Evolutionary conservation across 306 rosid genomes (phyloP).

Genomic region (Glycine soja): DNA sequence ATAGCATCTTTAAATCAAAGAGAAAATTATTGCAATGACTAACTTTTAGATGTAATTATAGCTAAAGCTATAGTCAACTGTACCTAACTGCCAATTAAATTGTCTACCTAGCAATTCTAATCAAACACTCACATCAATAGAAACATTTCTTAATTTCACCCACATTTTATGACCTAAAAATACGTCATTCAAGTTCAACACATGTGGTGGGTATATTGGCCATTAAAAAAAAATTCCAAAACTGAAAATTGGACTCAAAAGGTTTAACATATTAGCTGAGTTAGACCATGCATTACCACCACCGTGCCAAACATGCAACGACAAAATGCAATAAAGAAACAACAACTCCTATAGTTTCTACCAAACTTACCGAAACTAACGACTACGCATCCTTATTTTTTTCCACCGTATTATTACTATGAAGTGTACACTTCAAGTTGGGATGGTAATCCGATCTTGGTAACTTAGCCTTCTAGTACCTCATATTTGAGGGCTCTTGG

Average conservation of each 20-base stretch:
- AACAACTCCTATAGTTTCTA: background rate
- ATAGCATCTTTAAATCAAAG: background rate
- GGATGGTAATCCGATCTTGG: too few relatives aligned
- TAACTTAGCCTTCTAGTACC: too few relatives aligned
- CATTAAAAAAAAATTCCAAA: background rate
- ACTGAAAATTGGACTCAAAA: background rate
- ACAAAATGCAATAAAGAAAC: conserved; percentile 19
- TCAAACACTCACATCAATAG: conserved; percentile 20
- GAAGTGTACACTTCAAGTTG: too few relatives aligned
- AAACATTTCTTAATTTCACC: conserved; percentile 27
- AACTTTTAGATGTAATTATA: background rate
- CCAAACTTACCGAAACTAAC: background rate
- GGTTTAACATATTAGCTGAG: conserved; percentile 1
- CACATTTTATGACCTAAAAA: conserved; percentile 15
- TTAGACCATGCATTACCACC: background rate
- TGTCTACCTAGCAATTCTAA: conserved; percentile 9
- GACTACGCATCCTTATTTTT: too few relatives aligned
- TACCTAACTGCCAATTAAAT: conserved; percentile 39
- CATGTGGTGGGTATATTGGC: background rate
- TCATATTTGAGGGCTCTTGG: too few relatives aligned
- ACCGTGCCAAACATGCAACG: conserved; percentile 10
- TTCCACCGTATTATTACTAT: too few relatives aligned
- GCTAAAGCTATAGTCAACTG: conserved; percentile 14
- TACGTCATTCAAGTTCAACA: conserved; percentile 6
- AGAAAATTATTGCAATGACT: conserved; percentile 10